These are phyloP conservation scores for Ogataea allantospora DNA, from an alignment of 805 yeast species.

Conservation along the genomic window DNA sequence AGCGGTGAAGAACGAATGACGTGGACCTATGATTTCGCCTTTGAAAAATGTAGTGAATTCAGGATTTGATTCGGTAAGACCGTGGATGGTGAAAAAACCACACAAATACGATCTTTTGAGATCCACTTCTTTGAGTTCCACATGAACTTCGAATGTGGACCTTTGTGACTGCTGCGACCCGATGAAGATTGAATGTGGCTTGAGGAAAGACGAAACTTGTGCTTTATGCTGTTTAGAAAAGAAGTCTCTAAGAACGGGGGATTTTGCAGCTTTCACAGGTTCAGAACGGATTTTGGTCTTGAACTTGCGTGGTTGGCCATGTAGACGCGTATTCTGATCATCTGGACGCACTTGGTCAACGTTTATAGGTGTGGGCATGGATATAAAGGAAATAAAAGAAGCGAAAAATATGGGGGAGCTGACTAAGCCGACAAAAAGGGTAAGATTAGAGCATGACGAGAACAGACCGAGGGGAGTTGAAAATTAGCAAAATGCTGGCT, in stretches of 20 bases:
- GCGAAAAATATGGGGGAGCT: slow-evolving; percentile 1
- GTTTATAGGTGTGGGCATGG: slow-evolving; percentile 12
- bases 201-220: slow-evolving; percentile 42
- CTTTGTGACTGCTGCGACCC: slow-evolving; percentile 74
- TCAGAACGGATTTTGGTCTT: too few species aligned
- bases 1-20: slow-evolving; percentile 56
- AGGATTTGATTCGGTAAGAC: slow-evolving; percentile 60
- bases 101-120: slow-evolving; percentile 47
- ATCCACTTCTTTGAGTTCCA: slow-evolving; percentile 70
- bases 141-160: slow-evolving; percentile 62
- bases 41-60: slow-evolving; percentile 69
- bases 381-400: slow-evolving; percentile 8
- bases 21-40: slow-evolving; percentile 66
- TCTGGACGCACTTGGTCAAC: slow-evolving; percentile 1
- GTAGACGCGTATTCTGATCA: not conserved
- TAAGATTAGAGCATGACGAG: not conserved
- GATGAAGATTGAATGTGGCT: slow-evolving; percentile 58
- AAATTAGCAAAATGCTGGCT: too few species aligned
- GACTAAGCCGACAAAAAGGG: not conserved
- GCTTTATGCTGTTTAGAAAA: slow-evolving; percentile 15
- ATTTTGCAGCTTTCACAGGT: not conserved
- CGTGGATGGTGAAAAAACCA: slow-evolving; percentile 65
- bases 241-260: slow-evolving; percentile 18
- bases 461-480: not conserved
- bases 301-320: not conserved